Percentiles rank a stretch among this genome's conserved stretches.
Conservation (phyloP, 1,139 yeast species). For the Suhomyces atakaporum region DNA sequence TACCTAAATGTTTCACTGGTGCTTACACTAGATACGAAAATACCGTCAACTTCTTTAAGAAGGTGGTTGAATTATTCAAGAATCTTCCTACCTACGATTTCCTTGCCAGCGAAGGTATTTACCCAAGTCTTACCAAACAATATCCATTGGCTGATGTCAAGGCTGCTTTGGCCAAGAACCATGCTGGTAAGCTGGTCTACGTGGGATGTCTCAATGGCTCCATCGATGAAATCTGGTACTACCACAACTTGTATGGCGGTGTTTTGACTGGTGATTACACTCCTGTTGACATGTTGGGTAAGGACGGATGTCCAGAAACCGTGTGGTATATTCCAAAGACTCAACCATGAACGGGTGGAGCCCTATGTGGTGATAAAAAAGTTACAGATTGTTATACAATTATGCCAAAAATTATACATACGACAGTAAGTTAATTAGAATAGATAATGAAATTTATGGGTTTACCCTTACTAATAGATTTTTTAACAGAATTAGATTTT, state of each 20-base stretch:
- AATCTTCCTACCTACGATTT: slow-evolving; percentile 37
- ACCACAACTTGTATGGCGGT: slow-evolving; percentile 37
- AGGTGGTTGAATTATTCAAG: slow-evolving; percentile 38
- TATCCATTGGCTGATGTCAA: slow-evolving; percentile 35
- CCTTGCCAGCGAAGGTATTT: slow-evolving; percentile 36
- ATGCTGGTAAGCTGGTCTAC: slow-evolving; percentile 34
- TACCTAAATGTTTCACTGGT: slow-evolving; percentile 38
- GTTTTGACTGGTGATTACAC: slow-evolving; percentile 39
- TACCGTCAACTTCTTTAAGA: slow-evolving; percentile 36
- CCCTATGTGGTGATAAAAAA: too few species aligned
- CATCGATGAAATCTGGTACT: slow-evolving; percentile 43
- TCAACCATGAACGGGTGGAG: slow-evolving; percentile 1
- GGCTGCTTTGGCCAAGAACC: slow-evolving; percentile 32
- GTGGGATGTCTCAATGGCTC: slow-evolving; percentile 39
- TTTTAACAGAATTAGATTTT: too few species aligned
- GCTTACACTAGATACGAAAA: slow-evolving; percentile 34
- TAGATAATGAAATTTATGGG: too few species aligned
- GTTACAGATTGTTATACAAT: too few species aligned
- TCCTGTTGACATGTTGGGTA: slow-evolving; percentile 29
- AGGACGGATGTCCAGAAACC: slow-evolving; percentile 28
- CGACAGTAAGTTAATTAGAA: too few species aligned
- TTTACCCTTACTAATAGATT: too few species aligned
- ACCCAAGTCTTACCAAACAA: slow-evolving; percentile 31
- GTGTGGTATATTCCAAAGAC: slow-evolving; percentile 38
- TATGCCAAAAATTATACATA: too few species aligned